These are phyloP conservation scores for Microcera coccophila DNA, from an alignment of 2,329 filamentous ascomycete species.

Conservation along the genomic window DNA sequence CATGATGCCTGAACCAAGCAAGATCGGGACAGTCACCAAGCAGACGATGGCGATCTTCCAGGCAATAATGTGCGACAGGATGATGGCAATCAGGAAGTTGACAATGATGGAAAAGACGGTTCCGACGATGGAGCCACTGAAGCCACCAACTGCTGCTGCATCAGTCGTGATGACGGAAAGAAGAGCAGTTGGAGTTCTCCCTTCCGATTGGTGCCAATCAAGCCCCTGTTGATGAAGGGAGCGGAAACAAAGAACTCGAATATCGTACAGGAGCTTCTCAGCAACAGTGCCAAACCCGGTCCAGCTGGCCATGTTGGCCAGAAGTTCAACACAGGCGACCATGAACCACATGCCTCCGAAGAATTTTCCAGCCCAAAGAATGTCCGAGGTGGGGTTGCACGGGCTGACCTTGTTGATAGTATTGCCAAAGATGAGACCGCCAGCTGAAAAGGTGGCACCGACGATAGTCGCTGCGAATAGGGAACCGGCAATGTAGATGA, in stretches of 20 bases:
- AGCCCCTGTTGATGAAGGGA: slow-evolving; percentile 63
- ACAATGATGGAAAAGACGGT: slow-evolving; percentile 64
- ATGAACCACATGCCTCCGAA: slow-evolving; percentile 56
- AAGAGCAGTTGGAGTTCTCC: slow-evolving; percentile 57
- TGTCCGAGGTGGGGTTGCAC: slow-evolving; percentile 39
- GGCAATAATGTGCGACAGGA: slow-evolving; percentile 65
- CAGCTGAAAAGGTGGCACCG: slow-evolving; percentile 49
- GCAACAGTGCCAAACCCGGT: slow-evolving; percentile 47
- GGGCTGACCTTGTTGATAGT: slow-evolving; percentile 44
- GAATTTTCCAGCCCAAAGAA: slow-evolving; percentile 40
- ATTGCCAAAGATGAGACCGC: slow-evolving; percentile 50
- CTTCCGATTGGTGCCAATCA: slow-evolving; percentile 66
- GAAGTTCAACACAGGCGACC: slow-evolving; percentile 43
- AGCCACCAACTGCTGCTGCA: slow-evolving; percentile 60
- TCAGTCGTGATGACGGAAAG: slow-evolving; percentile 68
- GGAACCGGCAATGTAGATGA: slow-evolving; percentile 38
- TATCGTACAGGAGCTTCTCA: slow-evolving; percentile 61
- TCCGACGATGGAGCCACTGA: slow-evolving; percentile 68
- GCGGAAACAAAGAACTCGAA: slow-evolving; percentile 61
- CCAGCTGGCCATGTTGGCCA: slow-evolving; percentile 55
- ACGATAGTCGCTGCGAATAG: slow-evolving; percentile 49
- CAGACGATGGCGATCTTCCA: slow-evolving; percentile 76
- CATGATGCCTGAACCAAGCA: slow-evolving; percentile 67
- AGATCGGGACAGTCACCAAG: slow-evolving; percentile 63
- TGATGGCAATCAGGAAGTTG: slow-evolving; percentile 65